Evolutionary conservation across 768 basidiomycete species (phyloP).

Genomic region (Tulasnella sp.): DNA sequence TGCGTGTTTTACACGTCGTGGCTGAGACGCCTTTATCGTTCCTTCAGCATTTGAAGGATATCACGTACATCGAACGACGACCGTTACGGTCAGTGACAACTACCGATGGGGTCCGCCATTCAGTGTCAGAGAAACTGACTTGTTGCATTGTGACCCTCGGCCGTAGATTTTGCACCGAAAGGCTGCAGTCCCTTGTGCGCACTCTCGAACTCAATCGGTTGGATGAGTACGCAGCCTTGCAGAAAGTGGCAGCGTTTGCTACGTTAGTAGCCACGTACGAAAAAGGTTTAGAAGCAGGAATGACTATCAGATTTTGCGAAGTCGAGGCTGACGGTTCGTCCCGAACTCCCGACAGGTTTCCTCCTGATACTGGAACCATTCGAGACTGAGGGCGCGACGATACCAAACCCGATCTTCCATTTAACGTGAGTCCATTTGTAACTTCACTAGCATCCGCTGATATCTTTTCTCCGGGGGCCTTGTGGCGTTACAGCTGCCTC

Average conservation of each 20-base stretch:
- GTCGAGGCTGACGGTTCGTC: slow-evolving; percentile 1
- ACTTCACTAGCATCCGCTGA: neutral
- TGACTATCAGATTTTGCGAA: neutral
- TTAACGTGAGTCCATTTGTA: slow-evolving; percentile 53
- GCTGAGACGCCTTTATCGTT: slow-evolving; percentile 97
- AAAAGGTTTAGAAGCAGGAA: slow-evolving; percentile 46
- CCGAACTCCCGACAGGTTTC: slow-evolving; percentile 48
- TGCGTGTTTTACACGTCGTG: slow-evolving; percentile 98
- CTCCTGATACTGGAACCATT: slow-evolving; percentile 94
- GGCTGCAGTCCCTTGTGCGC: slow-evolving; percentile 84
- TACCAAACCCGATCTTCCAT: slow-evolving; percentile 97
- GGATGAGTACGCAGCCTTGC: slow-evolving; percentile 84
- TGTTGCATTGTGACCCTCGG: neutral
- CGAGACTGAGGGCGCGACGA: slow-evolving; percentile 96
- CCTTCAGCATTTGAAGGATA: slow-evolving; percentile 94
- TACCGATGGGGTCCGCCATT: neutral
- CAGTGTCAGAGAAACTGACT: neutral
- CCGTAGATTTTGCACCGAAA: slow-evolving; percentile 86
- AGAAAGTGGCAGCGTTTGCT: slow-evolving; percentile 93
- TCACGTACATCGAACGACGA: slow-evolving; percentile 92
- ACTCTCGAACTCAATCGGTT: slow-evolving; percentile 81
- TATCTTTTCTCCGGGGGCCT: slow-evolving; percentile 12
- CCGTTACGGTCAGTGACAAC: slow-evolving; percentile 67
- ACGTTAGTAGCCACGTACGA: slow-evolving; percentile 97
- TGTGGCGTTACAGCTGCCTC: slow-evolving; percentile 53